Base-by-base conservation (phyloP, 805 yeast genomes). In the Zygosaccharomyces kombuchaensis region DNA sequence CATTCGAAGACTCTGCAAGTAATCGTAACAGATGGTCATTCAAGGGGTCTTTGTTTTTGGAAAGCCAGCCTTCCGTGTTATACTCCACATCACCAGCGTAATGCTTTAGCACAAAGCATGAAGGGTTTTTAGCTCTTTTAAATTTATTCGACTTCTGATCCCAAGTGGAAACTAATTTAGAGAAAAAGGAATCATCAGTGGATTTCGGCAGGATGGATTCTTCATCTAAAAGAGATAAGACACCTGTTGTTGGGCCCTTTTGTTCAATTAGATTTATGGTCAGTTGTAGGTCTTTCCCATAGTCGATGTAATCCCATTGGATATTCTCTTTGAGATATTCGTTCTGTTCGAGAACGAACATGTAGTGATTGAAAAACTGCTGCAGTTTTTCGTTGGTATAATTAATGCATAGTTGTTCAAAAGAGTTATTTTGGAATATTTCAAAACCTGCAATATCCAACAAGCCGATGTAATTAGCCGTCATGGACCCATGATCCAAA, bases 41-140 rank as follows among this genome's bases (percentile, higher is more conserved):
- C 31, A 93, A 72, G 0, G 98, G 99, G 62, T 93, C 99, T 54
- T 86, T 87, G 63, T 93, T 93, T 67, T 93, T 93, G 51, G 87
- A 87, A 21, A 93, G 69, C 99, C 99, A 93, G 26, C 90, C 91
- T 14, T 84, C 90, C 17, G 88, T 84, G 27, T 86, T 78, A 65
- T 93, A 93, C 58, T 90, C 96, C n/a, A 93, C 99, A 46, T 81
- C 82, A 8, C 96, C 97, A 19, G 99, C 99, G 67, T 93, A 93
- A 67, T 93, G 99, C 48, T 84, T 82, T 16, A 93, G 72, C 5
- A 87, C 73, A 58, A 93, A 93, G 2, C 95, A 96, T 54, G 77
- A 80, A 48, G 82, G 75, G 36, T 82, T 73, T 54, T 84, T 82
- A 45, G 89, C 84, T 29, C 93, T 82, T 54, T 73, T 78, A 64